Evolutionary conservation across 177 flowering plant species (phyloP), one percentile per base, ranked within the genome.

Genomic region (Vitis hybrid): DNA sequence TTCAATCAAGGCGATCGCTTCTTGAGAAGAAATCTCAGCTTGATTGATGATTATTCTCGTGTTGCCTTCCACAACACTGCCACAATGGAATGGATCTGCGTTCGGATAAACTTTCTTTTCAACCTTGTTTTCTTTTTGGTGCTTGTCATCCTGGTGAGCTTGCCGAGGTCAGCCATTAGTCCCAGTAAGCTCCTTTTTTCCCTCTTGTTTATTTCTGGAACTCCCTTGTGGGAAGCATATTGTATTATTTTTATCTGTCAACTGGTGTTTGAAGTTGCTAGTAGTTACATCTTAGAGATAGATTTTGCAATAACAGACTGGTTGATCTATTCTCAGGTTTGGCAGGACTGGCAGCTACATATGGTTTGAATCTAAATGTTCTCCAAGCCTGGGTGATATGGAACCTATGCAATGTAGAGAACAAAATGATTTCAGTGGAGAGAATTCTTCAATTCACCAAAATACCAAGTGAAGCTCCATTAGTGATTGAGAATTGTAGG

Each of bases 371-470:
- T 75, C 73, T 94, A 52, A 94, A 90, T 72, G 90, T 87, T 11
- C 83, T 90, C 17, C 98, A 90, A 54, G 91, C 91, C 56, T 85
- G 91, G 93, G 88, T 89, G 17, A 86, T 94, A 73, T 88, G 91
- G 94, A 91, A 88, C 77, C 70, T 88, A 9, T 91, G 97, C 83
- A 90, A 91, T 15, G 90, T 88, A 1, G 95, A 91, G 76, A 94
- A 92, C 86, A 87, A 92, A 69, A 92, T 94, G 86, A 91, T 92
- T 51, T 88, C 91, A 13, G 93, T 94, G 2, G 97, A 94, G 76
- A 86, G 99, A 75, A 86, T 93, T 72, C 86, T 90, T 64, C 93
- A 91, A 60, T 90, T 79, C 78, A 75, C 85, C 0, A 74, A 80
- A 57, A 75, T 90, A 66, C 85, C 89, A n/a, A 89, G 96, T 63